Evolutionary conservation across 495 filamentous ascomycete genomes (phyloP), one percentile per base, ranked within the genome.

Genomic region (Schizothecium vesticola): DNA sequence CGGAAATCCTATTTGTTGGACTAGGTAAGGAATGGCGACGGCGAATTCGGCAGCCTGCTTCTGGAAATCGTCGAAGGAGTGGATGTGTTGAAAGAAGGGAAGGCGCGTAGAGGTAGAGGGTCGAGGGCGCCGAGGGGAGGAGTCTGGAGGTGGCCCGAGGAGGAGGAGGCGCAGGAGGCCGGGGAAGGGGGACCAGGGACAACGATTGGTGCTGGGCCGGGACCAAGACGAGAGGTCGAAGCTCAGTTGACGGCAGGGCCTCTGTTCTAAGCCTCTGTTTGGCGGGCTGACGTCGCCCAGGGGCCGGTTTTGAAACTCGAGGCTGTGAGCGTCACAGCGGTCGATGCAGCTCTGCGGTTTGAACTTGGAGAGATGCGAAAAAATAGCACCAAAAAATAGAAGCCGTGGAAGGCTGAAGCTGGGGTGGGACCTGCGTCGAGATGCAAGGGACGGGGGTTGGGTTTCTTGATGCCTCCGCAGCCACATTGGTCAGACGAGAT

Each of bases 381-480:
- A n/a, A n/a, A n/a, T n/a, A n/a, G n/a, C n/a, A n/a, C 60, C 26
- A 26, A 63, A 43, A 51, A 21, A 25, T 31, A 64, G 22, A 55
- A 26, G 59, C 25, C 28, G 36, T n/a, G n/a, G 16, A 62, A 62
- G 21, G 60, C 13, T 29, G 24, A 19, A 59, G 22, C 22, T 24
- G 58, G 58, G 25, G 11, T n/a, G 11, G 31, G 36, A 56, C 62
- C 36, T 56, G 16, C 28, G 26, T 21, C 24, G 26, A 43, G 13
- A 26, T 64, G 62, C 62, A 64, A 64, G 62, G 62, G 31, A 56
- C 62, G 62, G 43, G 62, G 62, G 62, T 29, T 25, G n/a, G 22
- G 7, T 12, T 28, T 31, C 25, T 61, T n/a, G 59, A 61, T n/a
- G 43, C 57, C 57, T 23, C 57, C 22, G 25, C 57, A 26, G 16